Conservation (phyloP, 1,284 basidiomycete genomes). For the Earliella scabrosa region DNA sequence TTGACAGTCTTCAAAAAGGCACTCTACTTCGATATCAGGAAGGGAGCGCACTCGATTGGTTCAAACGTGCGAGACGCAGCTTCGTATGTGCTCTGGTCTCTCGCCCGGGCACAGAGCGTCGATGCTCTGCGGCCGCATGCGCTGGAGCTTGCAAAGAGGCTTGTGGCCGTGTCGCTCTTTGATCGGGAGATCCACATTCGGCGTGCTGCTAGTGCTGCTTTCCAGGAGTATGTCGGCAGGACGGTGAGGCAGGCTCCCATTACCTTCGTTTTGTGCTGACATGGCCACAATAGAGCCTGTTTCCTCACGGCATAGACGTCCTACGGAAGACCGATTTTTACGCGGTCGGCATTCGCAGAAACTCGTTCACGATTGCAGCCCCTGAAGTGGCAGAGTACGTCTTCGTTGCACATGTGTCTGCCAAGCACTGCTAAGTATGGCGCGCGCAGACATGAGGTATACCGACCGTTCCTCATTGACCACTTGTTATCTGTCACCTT, state of each 20-base stretch:
- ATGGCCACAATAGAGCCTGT: slow-evolving; percentile 67
- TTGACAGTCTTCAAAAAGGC: slow-evolving; percentile 55
- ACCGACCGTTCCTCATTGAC: slow-evolving; percentile 71
- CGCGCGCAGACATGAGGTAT: slow-evolving; percentile 62
- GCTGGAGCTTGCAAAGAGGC: slow-evolving; percentile 64
- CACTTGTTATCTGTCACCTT: slow-evolving; percentile 80
- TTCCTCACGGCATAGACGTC: slow-evolving; percentile 94
- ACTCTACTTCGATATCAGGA: slow-evolving; percentile 89
- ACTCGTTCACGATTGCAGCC: slow-evolving; percentile 84
- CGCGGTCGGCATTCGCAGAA: slow-evolving; percentile 84
- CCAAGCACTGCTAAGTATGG: background rate
- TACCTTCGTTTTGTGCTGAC: background rate
- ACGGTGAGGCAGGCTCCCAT: slow-evolving; percentile 57
- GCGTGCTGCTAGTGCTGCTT: slow-evolving; percentile 97
- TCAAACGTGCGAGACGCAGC: slow-evolving; percentile 95
- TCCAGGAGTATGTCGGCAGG: slow-evolving; percentile 96
- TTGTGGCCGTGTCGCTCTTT: slow-evolving; percentile 83
- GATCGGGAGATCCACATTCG: slow-evolving; percentile 96
- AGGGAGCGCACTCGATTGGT: slow-evolving; percentile 92
- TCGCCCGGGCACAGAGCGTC: slow-evolving; percentile 79
- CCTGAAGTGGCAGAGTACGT: slow-evolving; percentile 85
- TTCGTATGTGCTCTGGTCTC: slow-evolving; percentile 94
- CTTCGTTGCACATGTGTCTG: slow-evolving; percentile 1
- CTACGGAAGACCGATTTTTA: slow-evolving; percentile 94
- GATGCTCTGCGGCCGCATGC: slow-evolving; percentile 68